Evolutionary conservation across 176 grass and related monocot species (phyloP).

Genomic region (Hordeum marinum): DNA sequence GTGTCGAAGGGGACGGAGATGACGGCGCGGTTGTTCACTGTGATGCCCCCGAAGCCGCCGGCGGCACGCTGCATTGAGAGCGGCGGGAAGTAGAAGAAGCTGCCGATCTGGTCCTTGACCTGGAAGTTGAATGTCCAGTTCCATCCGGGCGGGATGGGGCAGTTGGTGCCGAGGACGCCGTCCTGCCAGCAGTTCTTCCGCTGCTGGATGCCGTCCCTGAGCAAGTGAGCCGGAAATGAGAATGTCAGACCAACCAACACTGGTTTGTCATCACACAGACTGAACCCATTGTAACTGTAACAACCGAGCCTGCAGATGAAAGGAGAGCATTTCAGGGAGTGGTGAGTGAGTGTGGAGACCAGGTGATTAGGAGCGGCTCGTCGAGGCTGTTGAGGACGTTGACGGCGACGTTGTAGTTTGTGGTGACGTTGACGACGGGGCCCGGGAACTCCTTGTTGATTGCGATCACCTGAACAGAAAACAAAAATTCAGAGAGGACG

Average conservation of each 20-base stretch:
- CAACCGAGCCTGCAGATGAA: too few relatives aligned
- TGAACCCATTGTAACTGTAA: too few relatives aligned
- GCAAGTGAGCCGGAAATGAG: too few relatives aligned
- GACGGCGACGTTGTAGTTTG: background rate
- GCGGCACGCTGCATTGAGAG: constrained; percentile 70
- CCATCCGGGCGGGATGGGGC: constrained; percentile 83
- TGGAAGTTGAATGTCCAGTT: constrained; percentile 99
- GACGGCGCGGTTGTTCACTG: constrained; percentile 67
- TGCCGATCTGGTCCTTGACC: constrained; percentile 96
- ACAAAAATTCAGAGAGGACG: background rate
- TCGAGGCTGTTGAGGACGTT: constrained; percentile 60
- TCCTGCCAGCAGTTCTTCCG: constrained; percentile 90
- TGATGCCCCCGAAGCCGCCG: constrained; percentile 78
- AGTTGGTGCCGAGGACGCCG: constrained; percentile 82
- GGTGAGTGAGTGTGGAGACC: constrained; percentile 18
- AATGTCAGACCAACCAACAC: too few relatives aligned
- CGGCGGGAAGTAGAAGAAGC: constrained; percentile 97
- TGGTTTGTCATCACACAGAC: too few relatives aligned
- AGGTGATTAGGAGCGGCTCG: constrained; percentile 78
- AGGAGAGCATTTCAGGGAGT: too few relatives aligned
- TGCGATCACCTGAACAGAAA: background rate
- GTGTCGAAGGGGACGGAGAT: constrained; percentile 76
- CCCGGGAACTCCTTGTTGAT: constrained; percentile 9
- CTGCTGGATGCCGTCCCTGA: constrained; percentile 78
- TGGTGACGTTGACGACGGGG: constrained; percentile 7